phyloP scores from a whole-genome alignment of 495 filamentous ascomycete species.

The Opeltia flavorubescens region DNA sequence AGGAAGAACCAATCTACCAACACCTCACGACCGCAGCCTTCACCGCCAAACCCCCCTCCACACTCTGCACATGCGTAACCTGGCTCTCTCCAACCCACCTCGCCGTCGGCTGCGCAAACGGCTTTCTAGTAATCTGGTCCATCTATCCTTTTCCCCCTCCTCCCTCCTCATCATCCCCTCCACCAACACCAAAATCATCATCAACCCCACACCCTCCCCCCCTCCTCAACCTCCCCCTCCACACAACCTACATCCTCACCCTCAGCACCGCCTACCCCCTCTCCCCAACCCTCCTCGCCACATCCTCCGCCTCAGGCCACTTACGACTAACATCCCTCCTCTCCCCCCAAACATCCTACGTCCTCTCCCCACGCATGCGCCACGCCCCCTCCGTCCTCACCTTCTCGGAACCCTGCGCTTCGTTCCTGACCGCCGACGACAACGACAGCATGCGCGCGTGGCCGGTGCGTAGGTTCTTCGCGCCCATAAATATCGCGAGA shows the following conservation, averaged over 20 bases:
- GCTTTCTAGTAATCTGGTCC: slow-evolving; percentile 44
- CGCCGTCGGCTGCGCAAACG: slow-evolving; percentile 48
- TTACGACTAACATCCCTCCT: slow-evolving; percentile 41
- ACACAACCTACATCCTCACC: slow-evolving; percentile 45
- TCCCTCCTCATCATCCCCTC: background rate
- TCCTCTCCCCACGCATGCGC: slow-evolving; percentile 36
- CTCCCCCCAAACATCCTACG: slow-evolving; percentile 32
- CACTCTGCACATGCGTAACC: slow-evolving; percentile 42
- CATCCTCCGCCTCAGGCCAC: slow-evolving; percentile 44
- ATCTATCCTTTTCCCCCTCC: slow-evolving; percentile 20
- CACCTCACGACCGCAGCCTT: slow-evolving; percentile 32
- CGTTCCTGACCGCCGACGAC: slow-evolving; percentile 43
- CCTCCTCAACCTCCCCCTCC: slow-evolving; percentile 40
- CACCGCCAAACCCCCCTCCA: slow-evolving; percentile 29
- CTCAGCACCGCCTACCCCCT: slow-evolving; percentile 44
- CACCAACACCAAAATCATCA: slow-evolving; percentile 4
- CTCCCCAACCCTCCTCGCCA: slow-evolving; percentile 39
- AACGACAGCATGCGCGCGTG: slow-evolving; percentile 38
- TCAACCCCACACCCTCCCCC: slow-evolving; percentile 30
- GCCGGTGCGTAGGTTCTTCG: slow-evolving; percentile 42
- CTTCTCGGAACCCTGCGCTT: slow-evolving; percentile 43
- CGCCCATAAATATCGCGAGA: slow-evolving; percentile 25
- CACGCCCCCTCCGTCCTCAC: slow-evolving; percentile 32
- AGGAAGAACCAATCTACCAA: slow-evolving; percentile 26
- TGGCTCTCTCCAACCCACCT: slow-evolving; percentile 50